Conservation (phyloP, 2,329 filamentous ascomycete species). For the Ceratocystis eucalypticola region DNA sequence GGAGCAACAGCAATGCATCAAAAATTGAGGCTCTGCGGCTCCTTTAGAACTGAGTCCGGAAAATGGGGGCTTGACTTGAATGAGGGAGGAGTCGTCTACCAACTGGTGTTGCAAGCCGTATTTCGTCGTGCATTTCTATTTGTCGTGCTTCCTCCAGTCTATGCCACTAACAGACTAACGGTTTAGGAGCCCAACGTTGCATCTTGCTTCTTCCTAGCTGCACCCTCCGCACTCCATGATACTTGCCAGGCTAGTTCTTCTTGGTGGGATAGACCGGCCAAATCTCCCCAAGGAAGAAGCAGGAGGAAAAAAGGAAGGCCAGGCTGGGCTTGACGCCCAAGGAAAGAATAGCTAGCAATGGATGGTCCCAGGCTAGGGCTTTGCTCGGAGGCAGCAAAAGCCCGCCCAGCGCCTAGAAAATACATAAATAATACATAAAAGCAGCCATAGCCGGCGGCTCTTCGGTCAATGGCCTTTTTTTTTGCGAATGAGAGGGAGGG, state of each 20-base stretch:
- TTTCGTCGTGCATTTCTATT: neutral
- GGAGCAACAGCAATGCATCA: conserved; percentile 1
- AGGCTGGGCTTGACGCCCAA: neutral
- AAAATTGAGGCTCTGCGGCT: conserved; percentile 10
- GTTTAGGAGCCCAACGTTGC: neutral
- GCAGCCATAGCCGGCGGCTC: neutral
- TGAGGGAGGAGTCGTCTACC: neutral
- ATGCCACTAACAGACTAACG: neutral
- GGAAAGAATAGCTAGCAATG: neutral
- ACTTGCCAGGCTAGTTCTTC: neutral
- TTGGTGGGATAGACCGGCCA: neutral
- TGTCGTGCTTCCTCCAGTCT: neutral
- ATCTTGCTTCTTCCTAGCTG: neutral
- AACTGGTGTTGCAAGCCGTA: neutral
- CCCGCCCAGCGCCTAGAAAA: neutral
- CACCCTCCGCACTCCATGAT: neutral
- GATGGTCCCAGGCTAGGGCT: neutral
- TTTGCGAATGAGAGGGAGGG: neutral
- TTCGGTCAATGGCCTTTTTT: neutral
- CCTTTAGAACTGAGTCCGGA: neutral
- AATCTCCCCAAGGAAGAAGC: neutral
- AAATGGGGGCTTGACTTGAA: neutral
- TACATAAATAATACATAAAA: neutral
- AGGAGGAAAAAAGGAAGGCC: neutral
- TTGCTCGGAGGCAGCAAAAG: neutral